Conservation (phyloP, 2,329 filamentous ascomycete genomes). For the Geosmithia putterillii region DNA sequence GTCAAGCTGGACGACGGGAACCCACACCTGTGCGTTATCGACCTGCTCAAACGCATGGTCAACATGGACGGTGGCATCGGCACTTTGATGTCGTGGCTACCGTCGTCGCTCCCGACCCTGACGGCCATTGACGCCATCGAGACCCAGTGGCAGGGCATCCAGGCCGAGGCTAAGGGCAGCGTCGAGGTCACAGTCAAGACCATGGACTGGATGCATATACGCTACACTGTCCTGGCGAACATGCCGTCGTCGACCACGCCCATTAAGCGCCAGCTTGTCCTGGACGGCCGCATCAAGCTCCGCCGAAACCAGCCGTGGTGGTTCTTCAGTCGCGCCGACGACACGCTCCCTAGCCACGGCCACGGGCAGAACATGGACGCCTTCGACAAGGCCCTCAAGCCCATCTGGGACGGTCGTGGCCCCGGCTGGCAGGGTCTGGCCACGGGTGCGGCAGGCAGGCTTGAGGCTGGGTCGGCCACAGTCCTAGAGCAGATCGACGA, state of each 20-base stretch:
- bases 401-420: constrained; percentile 17
- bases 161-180: constrained; percentile 27
- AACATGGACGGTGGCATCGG: constrained; percentile 41
- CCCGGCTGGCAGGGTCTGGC: constrained; percentile 34
- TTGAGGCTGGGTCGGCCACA: constrained; percentile 26
- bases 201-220: constrained; percentile 44
- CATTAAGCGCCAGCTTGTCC: constrained; percentile 22
- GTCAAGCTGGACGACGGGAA: constrained; percentile 50
- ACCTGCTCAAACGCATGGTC: constrained; percentile 44
- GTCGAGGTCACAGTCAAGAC: constrained; percentile 40
- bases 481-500: constrained; percentile 36
- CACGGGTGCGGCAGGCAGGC: constrained; percentile 31
- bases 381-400: constrained; percentile 3
- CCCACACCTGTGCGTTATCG: constrained; percentile 53
- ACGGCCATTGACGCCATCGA: constrained; percentile 49
- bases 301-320: constrained; percentile 37
- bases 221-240: constrained; percentile 30
- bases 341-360: not conserved
- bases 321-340: constrained; percentile 27
- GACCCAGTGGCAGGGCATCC: constrained; percentile 31
- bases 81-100: constrained; percentile 40
- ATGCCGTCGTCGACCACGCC: constrained; percentile 8
- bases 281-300: constrained; percentile 39
- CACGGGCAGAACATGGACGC: not conserved
- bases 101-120: constrained; percentile 52